A percentile compares a stretch with the other conserved stretches of the same genome.
Conservation (phyloP, 129 eudicot genomes). For the Flaveria sonorensis region DNA sequence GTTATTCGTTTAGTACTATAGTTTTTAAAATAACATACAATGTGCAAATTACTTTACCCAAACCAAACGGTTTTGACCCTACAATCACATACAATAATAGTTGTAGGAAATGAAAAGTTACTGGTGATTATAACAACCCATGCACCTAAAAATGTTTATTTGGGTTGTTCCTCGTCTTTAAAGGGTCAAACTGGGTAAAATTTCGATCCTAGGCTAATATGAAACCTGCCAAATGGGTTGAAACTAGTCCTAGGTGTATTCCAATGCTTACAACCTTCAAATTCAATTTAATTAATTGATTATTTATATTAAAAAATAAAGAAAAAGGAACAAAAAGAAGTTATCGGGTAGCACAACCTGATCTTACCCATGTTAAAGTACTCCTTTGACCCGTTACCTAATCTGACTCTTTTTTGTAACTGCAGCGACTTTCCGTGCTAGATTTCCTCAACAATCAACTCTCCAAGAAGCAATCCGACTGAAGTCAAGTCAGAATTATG, state of each 20-base stretch:
- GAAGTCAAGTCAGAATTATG: constrained; percentile 27
- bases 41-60: background rate
- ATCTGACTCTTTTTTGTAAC: constrained; percentile 9
- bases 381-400: background rate
- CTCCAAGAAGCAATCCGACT: constrained; percentile 43
- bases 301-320: background rate
- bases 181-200: background rate
- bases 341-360: background rate
- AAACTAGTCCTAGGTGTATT: background rate
- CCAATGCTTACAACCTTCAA: background rate
- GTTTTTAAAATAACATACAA: background rate
- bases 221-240: background rate
- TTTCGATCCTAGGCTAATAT: background rate
- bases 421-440: constrained; percentile 85
- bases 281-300: too few species aligned
- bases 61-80: background rate
- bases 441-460: constrained; percentile 76
- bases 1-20: background rate
- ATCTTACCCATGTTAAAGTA: background rate
- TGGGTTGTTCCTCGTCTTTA: background rate
- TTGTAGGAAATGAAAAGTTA: background rate
- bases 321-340: background rate
- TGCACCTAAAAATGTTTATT: background rate
- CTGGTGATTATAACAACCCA: background rate
- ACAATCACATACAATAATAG: background rate